Evolutionary conservation across 2,329 filamentous ascomycete species (phyloP).

Genomic region (Fusarium cyanostomum): DNA sequence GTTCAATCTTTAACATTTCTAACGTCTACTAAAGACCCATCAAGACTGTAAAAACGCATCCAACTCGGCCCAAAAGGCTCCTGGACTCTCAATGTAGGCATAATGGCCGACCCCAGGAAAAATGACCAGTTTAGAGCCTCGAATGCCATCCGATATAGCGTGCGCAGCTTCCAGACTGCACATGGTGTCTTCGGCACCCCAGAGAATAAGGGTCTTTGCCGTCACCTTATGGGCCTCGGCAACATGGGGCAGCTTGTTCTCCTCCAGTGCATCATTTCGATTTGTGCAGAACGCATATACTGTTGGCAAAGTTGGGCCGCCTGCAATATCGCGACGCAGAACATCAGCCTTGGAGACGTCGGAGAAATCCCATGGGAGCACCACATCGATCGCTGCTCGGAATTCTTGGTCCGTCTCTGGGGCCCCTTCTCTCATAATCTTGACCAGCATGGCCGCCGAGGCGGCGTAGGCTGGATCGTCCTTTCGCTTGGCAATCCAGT

Average conservation of each 20-base stretch:
- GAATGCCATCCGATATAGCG: neutral
- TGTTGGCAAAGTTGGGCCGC: neutral
- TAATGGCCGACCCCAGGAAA: neutral
- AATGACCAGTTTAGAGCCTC: neutral
- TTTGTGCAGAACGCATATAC: neutral
- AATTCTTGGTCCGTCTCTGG: neutral
- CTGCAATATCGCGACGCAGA: neutral
- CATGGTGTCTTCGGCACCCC: constrained; percentile 1
- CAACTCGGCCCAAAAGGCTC: no score
- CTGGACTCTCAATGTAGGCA: neutral
- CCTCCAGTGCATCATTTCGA: neutral
- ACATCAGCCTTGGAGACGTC: neutral
- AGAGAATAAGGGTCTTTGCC: constrained; percentile 8
- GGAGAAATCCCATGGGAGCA: neutral
- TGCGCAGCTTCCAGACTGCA: constrained; percentile 4
- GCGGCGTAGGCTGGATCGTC: neutral
- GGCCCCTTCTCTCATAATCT: neutral
- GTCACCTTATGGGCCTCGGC: constrained; percentile 2
- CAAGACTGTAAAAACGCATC: no score
- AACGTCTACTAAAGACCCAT: no score
- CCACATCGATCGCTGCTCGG: neutral
- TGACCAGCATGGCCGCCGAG: neutral
- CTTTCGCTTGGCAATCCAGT: neutral
- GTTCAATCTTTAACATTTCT: no score
- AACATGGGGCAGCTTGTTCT: neutral